Evolutionary conservation across 106 monocot genomes (phyloP).

Genomic region (Acanthochlamys bracteata): DNA sequence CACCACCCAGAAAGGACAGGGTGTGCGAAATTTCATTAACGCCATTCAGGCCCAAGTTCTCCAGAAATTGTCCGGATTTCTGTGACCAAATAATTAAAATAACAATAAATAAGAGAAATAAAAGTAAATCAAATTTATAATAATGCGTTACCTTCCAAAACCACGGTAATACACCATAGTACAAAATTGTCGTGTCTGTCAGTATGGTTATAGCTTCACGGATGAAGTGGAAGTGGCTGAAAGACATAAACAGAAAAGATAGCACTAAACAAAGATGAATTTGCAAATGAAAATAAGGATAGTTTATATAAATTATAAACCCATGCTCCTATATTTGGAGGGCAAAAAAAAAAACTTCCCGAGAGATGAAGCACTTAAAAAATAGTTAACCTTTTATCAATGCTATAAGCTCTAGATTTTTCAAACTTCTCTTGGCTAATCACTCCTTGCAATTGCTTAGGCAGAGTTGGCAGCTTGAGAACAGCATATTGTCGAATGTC

Average conservation of each 20-base stretch:
- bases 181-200: constrained; percentile 74
- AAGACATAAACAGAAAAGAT: constrained; percentile 2
- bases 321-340: too few species aligned
- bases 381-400: constrained; percentile 77
- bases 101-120: background rate
- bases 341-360: too few species aligned
- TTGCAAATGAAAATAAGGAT: background rate
- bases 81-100: constrained; percentile 18
- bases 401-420: constrained; percentile 78
- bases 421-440: constrained; percentile 82
- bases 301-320: background rate
- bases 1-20: constrained; percentile 70
- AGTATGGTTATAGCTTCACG: constrained; percentile 77
- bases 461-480: constrained; percentile 66
- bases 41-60: constrained; percentile 45
- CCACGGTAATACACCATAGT: constrained; percentile 73
- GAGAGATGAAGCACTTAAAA: too few species aligned
- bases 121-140: background rate
- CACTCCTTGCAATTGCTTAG: constrained; percentile 67
- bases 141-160: constrained; percentile 63
- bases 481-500: constrained; percentile 81
- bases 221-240: constrained; percentile 71
- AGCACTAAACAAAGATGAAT: constrained; percentile 5
- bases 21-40: constrained; percentile 92
- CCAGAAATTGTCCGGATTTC: constrained; percentile 45